A percentile compares a stretch with the other conserved stretches of the same genome.
Evolutionary conservation across 1,284 basidiomycete species (phyloP).

Genomic region (Chiua sp.): DNA sequence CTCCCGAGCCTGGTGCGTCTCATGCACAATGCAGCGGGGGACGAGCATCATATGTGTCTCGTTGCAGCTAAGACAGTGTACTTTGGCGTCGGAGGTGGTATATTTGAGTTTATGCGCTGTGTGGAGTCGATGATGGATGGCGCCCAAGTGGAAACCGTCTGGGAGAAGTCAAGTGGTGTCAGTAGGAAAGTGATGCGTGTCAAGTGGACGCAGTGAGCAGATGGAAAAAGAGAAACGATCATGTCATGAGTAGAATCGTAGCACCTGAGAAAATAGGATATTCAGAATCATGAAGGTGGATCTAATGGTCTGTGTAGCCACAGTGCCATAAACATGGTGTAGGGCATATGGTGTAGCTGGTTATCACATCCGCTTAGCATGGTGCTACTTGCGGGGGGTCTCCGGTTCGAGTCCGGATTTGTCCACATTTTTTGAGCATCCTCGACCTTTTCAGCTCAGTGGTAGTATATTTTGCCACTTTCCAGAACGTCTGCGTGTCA

Average conservation of each 20-base stretch:
- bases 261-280: not conserved
- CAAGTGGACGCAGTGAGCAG: conserved; percentile 46
- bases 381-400: conserved; percentile 40
- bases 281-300: too few species aligned
- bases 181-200: conserved; percentile 69
- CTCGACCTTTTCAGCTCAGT: too few species aligned
- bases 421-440: conserved; percentile 37
- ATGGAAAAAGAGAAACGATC: too few species aligned
- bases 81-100: conserved; percentile 95
- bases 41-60: conserved; percentile 53
- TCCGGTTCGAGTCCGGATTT: conserved; percentile 49
- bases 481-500: too few species aligned
- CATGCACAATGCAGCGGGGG: conserved; percentile 34
- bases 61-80: conserved; percentile 91
- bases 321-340: too few species aligned
- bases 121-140: conserved; percentile 45
- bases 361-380: conserved; percentile 49
- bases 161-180: conserved; percentile 67
- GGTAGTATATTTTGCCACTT: too few species aligned
- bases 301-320: too few species aligned
- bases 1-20: conserved; percentile 70
- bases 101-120: conserved; percentile 71
- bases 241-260: not conserved
- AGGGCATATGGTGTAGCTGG: conserved; percentile 48
- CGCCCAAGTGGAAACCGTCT: conserved; percentile 48